Base-by-base conservation (phyloP, 305 asterid species). In the Euphrasia arctica region DNA sequence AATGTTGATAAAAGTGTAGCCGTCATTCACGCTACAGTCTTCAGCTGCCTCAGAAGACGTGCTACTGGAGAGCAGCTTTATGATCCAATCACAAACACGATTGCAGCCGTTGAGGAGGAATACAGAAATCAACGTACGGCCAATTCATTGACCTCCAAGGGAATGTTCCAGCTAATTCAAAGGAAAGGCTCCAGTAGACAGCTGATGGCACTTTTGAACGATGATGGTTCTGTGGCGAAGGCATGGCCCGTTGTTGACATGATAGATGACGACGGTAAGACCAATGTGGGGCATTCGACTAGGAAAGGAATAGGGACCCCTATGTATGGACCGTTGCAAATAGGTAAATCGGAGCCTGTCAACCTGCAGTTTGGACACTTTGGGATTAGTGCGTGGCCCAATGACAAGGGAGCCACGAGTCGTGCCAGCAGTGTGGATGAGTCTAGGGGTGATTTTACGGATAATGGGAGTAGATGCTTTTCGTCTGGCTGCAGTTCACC, bases 401-500 rank as follows among this genome's bases (percentile, higher is more conserved):
- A 74, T 80, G 95, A 93, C 74, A 74, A 64, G 7, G 96, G 97
- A 60, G 85, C 91, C 45, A 88, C 99, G 2, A 93, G 96, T 68
- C 95, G 66, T 72, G 95, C 96, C 45, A 83, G 96, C 78, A 93
- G 97, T 69, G 75, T 86, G 34, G 97, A 90, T 76, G 97, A 82
- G 32, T 89, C 91, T 18, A 88, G 79, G 73, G 95, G 95, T 50
- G 95, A 91, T 34, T 63, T 80, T 70, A 83, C 93, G 2, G 99
- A 93, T 72, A 83, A 80, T 72, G 92, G 95, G 58, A 90, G 99
- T 73, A 80, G 85, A 75, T 83, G 90, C 64, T 76, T 77, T 59
- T 93, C 99, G 8, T 93, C 99, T 42, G 79, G 95, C 85, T 86
- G 99, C 83, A 93, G 97, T 81, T 90, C 99, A 9, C 97, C 99